Percentiles rank a stretch among this genome's conserved stretches.
Evolutionary conservation across 2,329 filamentous ascomycete genomes (phyloP).

Genomic region (Calonectria hawksworthii): DNA sequence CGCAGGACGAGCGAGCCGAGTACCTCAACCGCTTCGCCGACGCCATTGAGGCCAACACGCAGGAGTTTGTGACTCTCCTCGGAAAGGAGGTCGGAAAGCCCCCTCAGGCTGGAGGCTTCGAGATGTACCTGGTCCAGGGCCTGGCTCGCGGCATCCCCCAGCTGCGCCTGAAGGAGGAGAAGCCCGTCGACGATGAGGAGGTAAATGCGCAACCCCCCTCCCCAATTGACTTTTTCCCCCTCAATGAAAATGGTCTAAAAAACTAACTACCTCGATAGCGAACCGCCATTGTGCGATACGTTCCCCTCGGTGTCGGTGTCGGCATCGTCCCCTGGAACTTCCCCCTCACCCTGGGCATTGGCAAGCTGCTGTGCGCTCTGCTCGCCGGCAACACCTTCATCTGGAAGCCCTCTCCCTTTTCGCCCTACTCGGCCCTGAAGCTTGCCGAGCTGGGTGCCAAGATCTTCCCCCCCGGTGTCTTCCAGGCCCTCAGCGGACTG

Average conservation of each 20-base stretch:
- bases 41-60: constrained; percentile 41
- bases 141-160: constrained; percentile 24
- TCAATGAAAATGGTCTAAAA: background rate
- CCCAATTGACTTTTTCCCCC: background rate
- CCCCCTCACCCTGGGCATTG: constrained; percentile 34
- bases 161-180: constrained; percentile 36
- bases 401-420: constrained; percentile 70
- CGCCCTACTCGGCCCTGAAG: constrained; percentile 71
- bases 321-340: constrained; percentile 44
- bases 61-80: constrained; percentile 40
- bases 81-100: constrained; percentile 46
- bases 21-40: constrained; percentile 45
- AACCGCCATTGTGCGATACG: constrained; percentile 29
- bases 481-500: constrained; percentile 72
- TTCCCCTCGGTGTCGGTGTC: constrained; percentile 34
- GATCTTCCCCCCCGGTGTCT: constrained; percentile 72
- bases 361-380: constrained; percentile 69
- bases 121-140: constrained; percentile 24
- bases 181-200: constrained; percentile 34
- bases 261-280: constrained; percentile 10
- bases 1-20: constrained; percentile 42
- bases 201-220: background rate
- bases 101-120: constrained; percentile 29
- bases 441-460: constrained; percentile 68
- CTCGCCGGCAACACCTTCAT: constrained; percentile 70